Evolutionary conservation across 257 asterid genomes (phyloP).

Genomic region (Capsicum rhomboideum): DNA sequence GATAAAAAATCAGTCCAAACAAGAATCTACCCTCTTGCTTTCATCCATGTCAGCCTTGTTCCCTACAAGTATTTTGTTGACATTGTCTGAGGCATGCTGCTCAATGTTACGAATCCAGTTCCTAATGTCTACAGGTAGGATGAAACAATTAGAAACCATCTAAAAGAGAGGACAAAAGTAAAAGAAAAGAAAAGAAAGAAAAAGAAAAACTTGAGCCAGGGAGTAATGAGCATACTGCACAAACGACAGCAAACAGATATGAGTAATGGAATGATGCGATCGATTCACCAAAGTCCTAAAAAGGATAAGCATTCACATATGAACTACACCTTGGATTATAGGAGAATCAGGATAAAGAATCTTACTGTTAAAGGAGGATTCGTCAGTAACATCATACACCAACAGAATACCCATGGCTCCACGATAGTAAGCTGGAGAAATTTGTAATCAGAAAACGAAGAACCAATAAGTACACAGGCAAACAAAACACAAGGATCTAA

Average conservation of each 20-base stretch:
- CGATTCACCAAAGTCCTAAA: not conserved
- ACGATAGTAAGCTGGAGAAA: conserved; percentile 34
- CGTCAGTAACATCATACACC: conserved; percentile 41
- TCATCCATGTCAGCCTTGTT: conserved; percentile 46
- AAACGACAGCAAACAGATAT: not conserved
- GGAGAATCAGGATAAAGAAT: not conserved
- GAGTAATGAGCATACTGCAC: not conserved
- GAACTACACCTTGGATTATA: not conserved
- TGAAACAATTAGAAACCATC: not conserved
- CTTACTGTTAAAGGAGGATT: conserved; percentile 41
- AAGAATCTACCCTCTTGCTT: conserved; percentile 29
- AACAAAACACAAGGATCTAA: not conserved
- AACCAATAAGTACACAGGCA: not conserved
- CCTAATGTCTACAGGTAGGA: conserved; percentile 23
- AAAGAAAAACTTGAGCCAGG: not conserved
- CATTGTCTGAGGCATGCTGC: conserved; percentile 44
- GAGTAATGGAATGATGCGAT: not conserved
- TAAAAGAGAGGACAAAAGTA: not conserved
- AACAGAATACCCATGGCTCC: conserved; percentile 43
- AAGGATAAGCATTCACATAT: not conserved
- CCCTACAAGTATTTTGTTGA: conserved; percentile 35
- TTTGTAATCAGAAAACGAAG: not conserved
- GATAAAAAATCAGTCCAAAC: not conserved
- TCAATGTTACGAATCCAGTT: conserved; percentile 43
- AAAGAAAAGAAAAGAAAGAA: not conserved